These are phyloP conservation scores for Lepiota venenata DNA, from an alignment of 768 basidiomycete genomes.

Conservation along the genomic window DNA sequence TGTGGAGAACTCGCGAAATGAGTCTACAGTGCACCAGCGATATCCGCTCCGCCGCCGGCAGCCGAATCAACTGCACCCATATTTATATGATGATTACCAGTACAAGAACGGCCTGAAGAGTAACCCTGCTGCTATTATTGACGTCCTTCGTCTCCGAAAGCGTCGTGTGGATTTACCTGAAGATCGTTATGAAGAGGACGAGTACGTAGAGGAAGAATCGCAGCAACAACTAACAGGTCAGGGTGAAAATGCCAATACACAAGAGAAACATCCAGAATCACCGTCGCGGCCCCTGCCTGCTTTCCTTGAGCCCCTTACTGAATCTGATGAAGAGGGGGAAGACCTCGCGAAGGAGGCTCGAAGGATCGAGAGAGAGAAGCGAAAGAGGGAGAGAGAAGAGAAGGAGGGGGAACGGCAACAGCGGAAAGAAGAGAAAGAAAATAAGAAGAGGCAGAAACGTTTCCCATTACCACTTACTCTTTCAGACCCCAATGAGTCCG, in stretches of 20 bases:
- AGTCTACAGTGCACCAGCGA: neutral
- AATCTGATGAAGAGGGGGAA: constrained; percentile 7
- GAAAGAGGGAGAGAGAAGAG: constrained; percentile 1
- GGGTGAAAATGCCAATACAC: neutral
- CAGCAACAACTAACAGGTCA: neutral
- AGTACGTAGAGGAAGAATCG: constrained; percentile 3
- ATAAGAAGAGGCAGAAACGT: neutral
- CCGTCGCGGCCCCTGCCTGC: neutral
- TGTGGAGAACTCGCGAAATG: neutral
- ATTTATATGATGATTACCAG: constrained; percentile 1
- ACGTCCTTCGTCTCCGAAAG: constrained; percentile 4
- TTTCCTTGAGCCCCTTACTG: constrained; percentile 4
- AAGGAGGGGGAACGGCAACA: constrained; percentile 1
- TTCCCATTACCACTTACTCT: neutral
- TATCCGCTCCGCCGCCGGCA: constrained; percentile 11
- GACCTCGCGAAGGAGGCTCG: constrained; percentile 10
- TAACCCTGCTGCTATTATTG: constrained; percentile 10
- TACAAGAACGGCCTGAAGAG: constrained; percentile 6
- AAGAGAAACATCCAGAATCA: neutral
- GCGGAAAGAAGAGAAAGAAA: constrained; percentile 1
- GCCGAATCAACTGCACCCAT: constrained; percentile 9
- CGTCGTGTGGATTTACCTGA: constrained; percentile 1
- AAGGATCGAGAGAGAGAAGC: neutral
- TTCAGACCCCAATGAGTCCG: neutral
- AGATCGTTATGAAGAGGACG: constrained; percentile 8